Percentiles rank a stretch among this genome's conserved stretches.
These are phyloP conservation scores for Ceratocystis huliohia DNA, from an alignment of 2,329 filamentous ascomycete genomes.

Conservation along the genomic window DNA sequence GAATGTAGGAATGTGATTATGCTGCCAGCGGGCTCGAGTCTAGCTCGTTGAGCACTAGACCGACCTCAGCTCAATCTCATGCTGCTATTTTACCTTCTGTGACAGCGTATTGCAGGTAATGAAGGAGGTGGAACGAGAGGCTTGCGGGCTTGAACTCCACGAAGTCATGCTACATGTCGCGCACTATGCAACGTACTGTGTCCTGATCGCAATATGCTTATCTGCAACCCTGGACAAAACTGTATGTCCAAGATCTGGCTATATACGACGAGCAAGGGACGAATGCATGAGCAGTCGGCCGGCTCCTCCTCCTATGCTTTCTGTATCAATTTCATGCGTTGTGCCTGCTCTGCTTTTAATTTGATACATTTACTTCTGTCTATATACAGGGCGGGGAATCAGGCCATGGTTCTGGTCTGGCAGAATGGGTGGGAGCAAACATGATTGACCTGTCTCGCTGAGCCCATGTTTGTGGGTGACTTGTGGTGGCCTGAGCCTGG, in stretches of 20 bases:
- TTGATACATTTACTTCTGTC: neutral
- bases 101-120: no score
- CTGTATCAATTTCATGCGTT: constrained; percentile 1
- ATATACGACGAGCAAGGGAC: neutral
- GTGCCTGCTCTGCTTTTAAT: neutral
- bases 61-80: no score
- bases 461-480: neutral
- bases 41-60: no score
- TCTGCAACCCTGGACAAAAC: no score
- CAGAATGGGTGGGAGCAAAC: neutral
- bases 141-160: no score
- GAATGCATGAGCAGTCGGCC: neutral
- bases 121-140: no score
- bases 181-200: no score
- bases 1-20: no score
- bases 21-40: no score
- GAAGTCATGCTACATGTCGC: no score
- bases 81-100: no score
- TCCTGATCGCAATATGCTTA: no score
- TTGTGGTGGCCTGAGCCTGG: neutral
- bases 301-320: neutral
- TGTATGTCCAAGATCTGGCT: neutral
- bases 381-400: neutral
- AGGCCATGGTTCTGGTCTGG: neutral
- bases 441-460: neutral